Conservation (phyloP, 225 moss, liverwort and hornwort genomes). For the Pleurozium schreberi region DNA sequence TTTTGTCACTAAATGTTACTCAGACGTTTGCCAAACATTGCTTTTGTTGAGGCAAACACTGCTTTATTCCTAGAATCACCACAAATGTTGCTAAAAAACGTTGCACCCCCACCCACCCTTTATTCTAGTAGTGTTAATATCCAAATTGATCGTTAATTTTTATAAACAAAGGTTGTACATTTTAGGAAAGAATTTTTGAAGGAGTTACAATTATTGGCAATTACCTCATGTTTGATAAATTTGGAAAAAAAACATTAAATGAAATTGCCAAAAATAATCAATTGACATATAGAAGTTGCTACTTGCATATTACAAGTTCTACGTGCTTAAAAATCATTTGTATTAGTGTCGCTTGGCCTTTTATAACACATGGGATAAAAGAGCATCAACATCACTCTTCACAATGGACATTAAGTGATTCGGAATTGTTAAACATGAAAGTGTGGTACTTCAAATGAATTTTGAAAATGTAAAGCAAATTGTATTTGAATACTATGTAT, state of each 20-base stretch:
- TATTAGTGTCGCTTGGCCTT: background rate
- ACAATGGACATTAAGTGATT: rapidly evolving
- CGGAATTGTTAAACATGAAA: background rate
- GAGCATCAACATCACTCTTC: background rate
- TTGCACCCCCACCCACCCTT: too few species aligned
- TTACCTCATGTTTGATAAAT: background rate
- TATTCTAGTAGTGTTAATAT: too few species aligned
- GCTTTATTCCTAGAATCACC: too few species aligned
- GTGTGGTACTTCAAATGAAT: background rate
- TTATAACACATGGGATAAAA: background rate
- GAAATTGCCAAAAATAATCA: background rate
- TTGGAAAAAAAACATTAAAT: background rate
- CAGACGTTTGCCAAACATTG: too few species aligned
- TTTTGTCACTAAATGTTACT: too few species aligned
- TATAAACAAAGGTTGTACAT: background rate
- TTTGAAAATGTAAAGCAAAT: background rate
- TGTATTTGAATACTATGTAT: background rate
- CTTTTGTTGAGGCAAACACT: too few species aligned
- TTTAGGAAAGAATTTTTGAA: background rate
- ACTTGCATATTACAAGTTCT: background rate
- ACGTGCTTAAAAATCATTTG: background rate
- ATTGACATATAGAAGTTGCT: background rate
- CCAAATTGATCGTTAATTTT: background rate
- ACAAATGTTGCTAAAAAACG: too few species aligned
- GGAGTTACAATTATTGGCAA: background rate